Evolutionary conservation across 306 rosid genomes (phyloP).

Genomic region (Cucurbita moschata): DNA sequence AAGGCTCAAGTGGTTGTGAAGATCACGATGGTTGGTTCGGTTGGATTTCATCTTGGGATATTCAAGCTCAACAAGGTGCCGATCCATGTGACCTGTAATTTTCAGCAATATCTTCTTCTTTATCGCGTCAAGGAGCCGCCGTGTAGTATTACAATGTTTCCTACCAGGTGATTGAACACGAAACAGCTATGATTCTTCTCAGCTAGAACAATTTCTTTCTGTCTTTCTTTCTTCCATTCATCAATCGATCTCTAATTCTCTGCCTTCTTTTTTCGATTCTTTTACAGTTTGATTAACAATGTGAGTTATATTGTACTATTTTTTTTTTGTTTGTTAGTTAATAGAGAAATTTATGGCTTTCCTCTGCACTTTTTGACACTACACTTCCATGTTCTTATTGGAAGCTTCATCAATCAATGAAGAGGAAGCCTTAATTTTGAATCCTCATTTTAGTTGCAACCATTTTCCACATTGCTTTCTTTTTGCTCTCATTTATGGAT

Average conservation of each 20-base stretch:
- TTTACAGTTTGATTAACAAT: background rate
- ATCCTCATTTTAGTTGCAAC: too few relatives aligned
- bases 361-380: background rate
- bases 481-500: too few relatives aligned
- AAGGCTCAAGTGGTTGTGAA: background rate
- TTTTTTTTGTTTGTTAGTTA: too few relatives aligned
- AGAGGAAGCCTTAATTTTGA: too few relatives aligned
- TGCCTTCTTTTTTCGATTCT: background rate
- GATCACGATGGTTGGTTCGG: background rate
- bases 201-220: background rate
- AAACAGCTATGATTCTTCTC: background rate
- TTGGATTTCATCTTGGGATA: background rate
- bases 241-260: background rate
- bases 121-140: background rate
- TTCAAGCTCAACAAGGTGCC: background rate
- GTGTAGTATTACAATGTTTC: background rate
- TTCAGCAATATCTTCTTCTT: background rate
- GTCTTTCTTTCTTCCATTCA: background rate
- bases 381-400: too few relatives aligned
- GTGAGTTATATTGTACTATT: background rate
- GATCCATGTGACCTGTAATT: background rate
- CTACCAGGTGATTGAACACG: background rate
- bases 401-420: too few relatives aligned
- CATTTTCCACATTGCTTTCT: too few relatives aligned
- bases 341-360: background rate